Evolutionary conservation across 164 flowering plant species (phyloP), one percentile per base, ranked within the genome.

Genomic region (Kingdonia uniflora): DNA sequence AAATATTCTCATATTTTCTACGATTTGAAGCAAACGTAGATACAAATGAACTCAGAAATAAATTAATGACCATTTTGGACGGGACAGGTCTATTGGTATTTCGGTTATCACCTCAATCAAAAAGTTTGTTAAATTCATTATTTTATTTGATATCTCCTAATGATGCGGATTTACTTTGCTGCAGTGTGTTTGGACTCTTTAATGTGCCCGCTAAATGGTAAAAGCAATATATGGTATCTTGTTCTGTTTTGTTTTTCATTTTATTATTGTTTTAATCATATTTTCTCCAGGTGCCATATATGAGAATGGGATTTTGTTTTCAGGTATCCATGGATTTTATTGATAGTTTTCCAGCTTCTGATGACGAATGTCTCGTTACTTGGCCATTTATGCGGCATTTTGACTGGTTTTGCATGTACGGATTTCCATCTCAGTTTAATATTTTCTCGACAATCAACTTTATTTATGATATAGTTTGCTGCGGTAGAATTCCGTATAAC

Each of bases 331-430:
- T 84, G 82, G 86, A 78, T 92, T 61, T 71, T 92, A 57, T 63
- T 92, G 73, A 67, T 84, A 13, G 78, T 77, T 49, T 86, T 92
- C 76, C 99, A 92, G 81, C 73, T 92, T 57, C 78, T 92, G 35
- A 86, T 88, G 94, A 66, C 85, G 35, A 92, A 88, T 70, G 89
- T 92, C 51, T 92, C 99, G 20, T 69, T 92, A 49, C 84, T 92
- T 17, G 99, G 99, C 55, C 99, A 92, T 73, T 76, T 92, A 11
- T 88, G 95, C 71, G 99, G 99, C 68, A 92, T 92, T 68, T 69
- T 92, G 65, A 85, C 99, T 63, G 99, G 99, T 64, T 92, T 80
- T 80, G 95, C 99, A 66, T 92, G 98, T 87, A 57, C 38, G 87
- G 70, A 47, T 52, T 55, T 54, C 49, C 23, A 13, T 59, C 55